Base-by-base conservation (phyloP, 768 basidiomycete genomes). In the Mycena belliarum region DNA sequence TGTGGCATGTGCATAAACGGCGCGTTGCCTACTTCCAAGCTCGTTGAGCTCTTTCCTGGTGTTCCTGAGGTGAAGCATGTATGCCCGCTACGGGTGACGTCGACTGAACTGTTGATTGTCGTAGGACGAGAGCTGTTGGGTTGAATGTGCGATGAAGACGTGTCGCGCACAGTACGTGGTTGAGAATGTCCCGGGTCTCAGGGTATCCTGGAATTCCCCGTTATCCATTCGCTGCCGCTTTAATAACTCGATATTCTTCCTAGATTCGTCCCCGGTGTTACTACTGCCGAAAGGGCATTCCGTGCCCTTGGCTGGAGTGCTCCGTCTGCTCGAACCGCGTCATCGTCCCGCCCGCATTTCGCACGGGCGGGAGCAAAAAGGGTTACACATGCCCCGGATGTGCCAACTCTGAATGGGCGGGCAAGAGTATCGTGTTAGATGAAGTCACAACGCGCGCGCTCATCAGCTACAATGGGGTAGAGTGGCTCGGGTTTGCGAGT, bases 201-300 rank as follows among this genome's bases (percentile, higher is more conserved):
- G 33, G 28, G 32, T 47, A 28, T 32, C 6, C 29, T n/a, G n/a
- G n/a, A n/a, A n/a, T n/a, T n/a, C n/a, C n/a, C n/a, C n/a, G n/a
- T n/a, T n/a, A n/a, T n/a, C n/a, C n/a, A n/a, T n/a, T n/a, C n/a
- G 14, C 29, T 14, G 29, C 29, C 14, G 29, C 14, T 32, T 32
- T 6, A 32, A 32, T 6, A 32, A 32, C 14, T 14, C 29, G 14
- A 7, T 32, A 32, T 32, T 32, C 1, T 1, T 40, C 25, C 15
- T 35, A 68, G 63, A 64, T 69, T 15, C 59, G 68, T 9, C 69
- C 69, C 7, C 68, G 64, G 11, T 70, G 69, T 49, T 46, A 67
- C 40, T 69, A 68, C 35, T 70, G 68, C 47, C 69, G 69, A 18
- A 59, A 63, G 41, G 49, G 47, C 16, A 57, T 42, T 18, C 59